Conservation (phyloP, 495 filamentous ascomycete species). For the Extremus antarcticus region DNA sequence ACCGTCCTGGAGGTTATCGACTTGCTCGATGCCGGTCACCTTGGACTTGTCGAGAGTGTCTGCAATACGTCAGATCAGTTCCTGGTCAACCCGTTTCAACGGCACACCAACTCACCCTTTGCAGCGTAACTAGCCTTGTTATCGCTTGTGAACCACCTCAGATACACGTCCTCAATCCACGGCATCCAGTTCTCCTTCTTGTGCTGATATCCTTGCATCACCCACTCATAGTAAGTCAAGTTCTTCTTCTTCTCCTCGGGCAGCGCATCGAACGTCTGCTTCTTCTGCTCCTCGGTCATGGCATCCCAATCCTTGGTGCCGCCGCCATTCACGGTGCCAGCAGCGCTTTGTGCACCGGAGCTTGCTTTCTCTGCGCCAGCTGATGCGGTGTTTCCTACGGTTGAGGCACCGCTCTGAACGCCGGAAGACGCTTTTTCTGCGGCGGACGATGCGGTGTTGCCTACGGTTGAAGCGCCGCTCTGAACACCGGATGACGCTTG, state of each 20-base stretch:
- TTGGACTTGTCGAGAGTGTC: slow-evolving; percentile 55
- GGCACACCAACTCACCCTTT: slow-evolving; percentile 42
- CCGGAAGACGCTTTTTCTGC: not conserved
- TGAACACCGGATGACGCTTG: not conserved
- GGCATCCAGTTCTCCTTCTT: slow-evolving; percentile 66
- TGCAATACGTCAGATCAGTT: slow-evolving; percentile 24
- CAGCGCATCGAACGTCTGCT: slow-evolving; percentile 17
- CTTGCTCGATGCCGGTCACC: slow-evolving; percentile 49
- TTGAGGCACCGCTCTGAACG: not conserved
- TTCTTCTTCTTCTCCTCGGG: slow-evolving; percentile 19
- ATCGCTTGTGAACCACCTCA: slow-evolving; percentile 59
- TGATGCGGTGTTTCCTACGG: not conserved
- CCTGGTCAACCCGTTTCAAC: no score
- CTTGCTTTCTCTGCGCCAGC: not conserved
- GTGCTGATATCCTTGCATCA: slow-evolving; percentile 46
- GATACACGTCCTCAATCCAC: slow-evolving; percentile 62
- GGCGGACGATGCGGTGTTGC: not conserved
- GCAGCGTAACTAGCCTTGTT: slow-evolving; percentile 59
- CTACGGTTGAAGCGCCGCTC: not conserved
- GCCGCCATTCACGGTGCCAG: not conserved
- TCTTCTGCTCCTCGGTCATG: slow-evolving; percentile 23
- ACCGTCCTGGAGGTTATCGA: slow-evolving; percentile 54
- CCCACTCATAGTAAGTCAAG: slow-evolving; percentile 37
- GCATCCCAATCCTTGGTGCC: slow-evolving; percentile 19
- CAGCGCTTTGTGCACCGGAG: not conserved